These are phyloP conservation scores for Colletotrichum eremochloae DNA, from an alignment of 2,329 filamentous ascomycete genomes.

Conservation along the genomic window DNA sequence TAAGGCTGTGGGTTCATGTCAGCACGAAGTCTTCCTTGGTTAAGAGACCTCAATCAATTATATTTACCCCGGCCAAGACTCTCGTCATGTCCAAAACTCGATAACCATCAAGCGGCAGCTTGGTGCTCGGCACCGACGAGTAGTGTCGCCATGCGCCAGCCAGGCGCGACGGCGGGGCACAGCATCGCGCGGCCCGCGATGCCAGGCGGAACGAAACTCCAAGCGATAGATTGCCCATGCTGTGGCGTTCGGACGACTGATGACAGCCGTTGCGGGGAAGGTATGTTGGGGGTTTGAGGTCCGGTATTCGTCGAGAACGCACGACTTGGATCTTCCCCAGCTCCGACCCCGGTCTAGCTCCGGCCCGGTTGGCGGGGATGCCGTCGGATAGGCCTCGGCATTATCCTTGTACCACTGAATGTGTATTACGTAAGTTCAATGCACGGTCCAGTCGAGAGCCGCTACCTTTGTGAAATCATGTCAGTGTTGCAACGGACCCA, in stretches of 20 bases:
- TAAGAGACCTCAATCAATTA: accelerated
- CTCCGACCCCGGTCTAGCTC: slow-evolving; percentile 40
- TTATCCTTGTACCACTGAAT: background rate
- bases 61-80: slow-evolving; percentile 87
- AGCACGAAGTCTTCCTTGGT: background rate
- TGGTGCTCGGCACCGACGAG: slow-evolving; percentile 47
- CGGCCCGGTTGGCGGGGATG: slow-evolving; percentile 39
- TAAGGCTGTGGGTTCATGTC: slow-evolving; percentile 77
- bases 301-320: slow-evolving; percentile 15
- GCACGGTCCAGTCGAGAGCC: slow-evolving; percentile 1
- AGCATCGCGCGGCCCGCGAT: slow-evolving; percentile 1
- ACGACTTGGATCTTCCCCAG: slow-evolving; percentile 13
- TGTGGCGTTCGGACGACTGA: background rate
- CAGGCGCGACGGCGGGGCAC: background rate
- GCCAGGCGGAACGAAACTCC: background rate
- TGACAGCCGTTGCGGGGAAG: slow-evolving; percentile 14
- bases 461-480: background rate
- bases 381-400: slow-evolving; percentile 37
- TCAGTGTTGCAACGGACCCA: background rate
- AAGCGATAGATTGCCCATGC: slow-evolving; percentile 2
- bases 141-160: slow-evolving; percentile 46
- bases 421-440: slow-evolving; percentile 25
- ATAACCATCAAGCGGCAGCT: slow-evolving; percentile 83
- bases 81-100: slow-evolving; percentile 96
- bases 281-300: slow-evolving; percentile 3